A percentile compares a stretch with the other conserved stretches of the same genome.
phyloP scores from a whole-genome alignment of 306 rosid genomes.

The Trifolium subterraneum region DNA sequence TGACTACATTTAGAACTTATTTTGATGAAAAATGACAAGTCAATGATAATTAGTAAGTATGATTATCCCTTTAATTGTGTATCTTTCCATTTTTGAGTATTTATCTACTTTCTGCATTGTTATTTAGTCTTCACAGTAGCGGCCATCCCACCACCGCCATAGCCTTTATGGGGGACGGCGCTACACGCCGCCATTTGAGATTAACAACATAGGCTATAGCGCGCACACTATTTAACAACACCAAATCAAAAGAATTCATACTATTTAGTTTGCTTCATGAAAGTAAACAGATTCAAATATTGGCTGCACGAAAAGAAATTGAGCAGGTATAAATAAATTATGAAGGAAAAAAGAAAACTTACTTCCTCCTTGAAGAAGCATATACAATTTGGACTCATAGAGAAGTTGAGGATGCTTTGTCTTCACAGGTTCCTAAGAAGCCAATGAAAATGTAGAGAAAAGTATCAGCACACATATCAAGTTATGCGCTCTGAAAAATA shows the following conservation, averaged over 20 bases:
- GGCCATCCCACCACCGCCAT: no score
- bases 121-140: no score
- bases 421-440: conserved; percentile 79
- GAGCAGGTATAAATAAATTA: conserved; percentile 9
- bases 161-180: no score
- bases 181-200: no score
- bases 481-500: background rate
- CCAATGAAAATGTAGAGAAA: conserved; percentile 32
- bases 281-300: conserved; percentile 8
- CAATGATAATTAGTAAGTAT: no score
- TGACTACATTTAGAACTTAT: background rate
- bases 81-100: no score
- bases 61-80: no score
- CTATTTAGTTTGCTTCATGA: conserved; percentile 6
- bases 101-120: no score
- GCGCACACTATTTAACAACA: background rate
- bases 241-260: background rate
- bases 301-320: conserved; percentile 3
- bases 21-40: no score
- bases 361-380: conserved; percentile 98
- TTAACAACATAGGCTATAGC: no score
- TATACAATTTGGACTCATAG: conserved; percentile 85
- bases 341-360: conserved; percentile 45
- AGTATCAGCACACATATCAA: background rate
- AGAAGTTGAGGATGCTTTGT: conserved; percentile 95